phyloP scores from a whole-genome alignment of 1,139 yeast species.

The Sugiyamaella japonica region DNA sequence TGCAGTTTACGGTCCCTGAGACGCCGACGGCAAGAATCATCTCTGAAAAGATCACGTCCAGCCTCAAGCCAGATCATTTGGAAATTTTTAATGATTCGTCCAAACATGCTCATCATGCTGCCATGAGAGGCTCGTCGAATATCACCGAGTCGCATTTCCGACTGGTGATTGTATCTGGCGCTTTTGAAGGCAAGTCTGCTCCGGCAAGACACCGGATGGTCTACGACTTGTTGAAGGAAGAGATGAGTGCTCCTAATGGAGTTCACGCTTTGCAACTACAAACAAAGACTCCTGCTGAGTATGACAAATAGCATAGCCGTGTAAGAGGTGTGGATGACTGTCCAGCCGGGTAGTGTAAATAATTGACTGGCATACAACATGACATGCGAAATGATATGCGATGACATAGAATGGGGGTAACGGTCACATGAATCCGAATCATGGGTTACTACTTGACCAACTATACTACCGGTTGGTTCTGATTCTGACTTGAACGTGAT shows the following conservation, averaged over 20 bases:
- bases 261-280: conserved; percentile 89
- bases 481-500: no score
- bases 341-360: not conserved
- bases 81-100: conserved; percentile 77
- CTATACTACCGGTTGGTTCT: no score
- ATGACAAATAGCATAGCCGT: conserved; percentile 25
- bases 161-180: conserved; percentile 64
- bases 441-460: no score
- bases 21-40: conserved; percentile 55
- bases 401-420: not conserved
- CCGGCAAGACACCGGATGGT: conserved; percentile 81
- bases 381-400: not conserved
- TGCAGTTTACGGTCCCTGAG: conserved; percentile 17
- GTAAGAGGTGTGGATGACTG: not conserved
- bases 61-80: conserved; percentile 54
- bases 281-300: conserved; percentile 73
- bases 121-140: conserved; percentile 72
- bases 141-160: conserved; percentile 81
- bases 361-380: not conserved
- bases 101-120: conserved; percentile 87
- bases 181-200: conserved; percentile 63
- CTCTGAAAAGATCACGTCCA: conserved; percentile 46
- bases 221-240: conserved; percentile 69
- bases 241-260: conserved; percentile 61
- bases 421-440: not conserved